Conservation (phyloP, 805 yeast genomes). For the Cyberlindnera mycetangii region DNA sequence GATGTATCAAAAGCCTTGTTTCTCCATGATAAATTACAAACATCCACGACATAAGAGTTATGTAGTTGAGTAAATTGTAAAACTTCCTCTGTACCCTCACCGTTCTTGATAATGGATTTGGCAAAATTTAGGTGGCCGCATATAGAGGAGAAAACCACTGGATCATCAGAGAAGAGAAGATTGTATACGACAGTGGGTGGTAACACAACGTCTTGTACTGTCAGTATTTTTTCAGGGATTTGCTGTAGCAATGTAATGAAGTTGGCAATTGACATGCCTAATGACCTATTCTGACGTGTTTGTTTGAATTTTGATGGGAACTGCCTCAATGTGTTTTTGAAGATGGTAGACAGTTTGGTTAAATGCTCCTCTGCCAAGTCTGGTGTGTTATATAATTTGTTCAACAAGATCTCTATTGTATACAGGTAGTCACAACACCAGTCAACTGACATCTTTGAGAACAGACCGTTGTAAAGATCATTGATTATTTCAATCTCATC, state of each 20-base stretch:
- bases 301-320: conserved; percentile 1
- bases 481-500: conserved; percentile 6
- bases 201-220: conserved; percentile 30
- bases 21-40: conserved; percentile 55
- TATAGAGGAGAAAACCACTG: conserved; percentile 42
- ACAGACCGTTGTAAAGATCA: conserved; percentile 3
- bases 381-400: conserved; percentile 1
- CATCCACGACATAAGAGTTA: conserved; percentile 52
- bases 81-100: conserved; percentile 16
- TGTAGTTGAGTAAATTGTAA: conserved; percentile 34
- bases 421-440: conserved; percentile 16
- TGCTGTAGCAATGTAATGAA: conserved; percentile 14
- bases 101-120: conserved; percentile 15
- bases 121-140: conserved; percentile 45
- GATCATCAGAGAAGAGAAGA: conserved; percentile 40
- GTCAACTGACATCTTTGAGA: not conserved
- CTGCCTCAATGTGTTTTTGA: conserved; percentile 1
- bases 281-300: conserved; percentile 5
- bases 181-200: conserved; percentile 40
- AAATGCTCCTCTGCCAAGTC: not conserved
- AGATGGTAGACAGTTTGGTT: not conserved
- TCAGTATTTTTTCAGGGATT: conserved; percentile 24
- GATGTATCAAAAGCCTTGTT: conserved; percentile 45
- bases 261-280: conserved; percentile 9
- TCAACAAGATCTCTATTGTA: conserved; percentile 2